These are phyloP conservation scores for Talaromyces islandicus DNA, from an alignment of 2,329 filamentous ascomycete species.

Conservation along the genomic window DNA sequence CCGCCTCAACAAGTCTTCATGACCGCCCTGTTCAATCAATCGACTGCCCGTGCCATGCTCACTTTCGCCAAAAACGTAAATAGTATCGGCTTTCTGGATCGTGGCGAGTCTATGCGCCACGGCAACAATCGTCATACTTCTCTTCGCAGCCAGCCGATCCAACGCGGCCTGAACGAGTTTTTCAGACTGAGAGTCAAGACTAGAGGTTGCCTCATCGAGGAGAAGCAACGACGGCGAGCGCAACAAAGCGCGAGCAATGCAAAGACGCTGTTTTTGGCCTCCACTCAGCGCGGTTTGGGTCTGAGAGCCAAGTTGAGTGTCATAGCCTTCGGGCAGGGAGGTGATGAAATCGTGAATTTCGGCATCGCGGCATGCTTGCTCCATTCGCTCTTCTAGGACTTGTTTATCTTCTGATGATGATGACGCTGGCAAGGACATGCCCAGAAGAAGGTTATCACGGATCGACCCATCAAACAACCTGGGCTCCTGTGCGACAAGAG, in stretches of 20 bases:
- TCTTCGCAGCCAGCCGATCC: conserved; percentile 55
- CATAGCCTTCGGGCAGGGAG: conserved; percentile 47
- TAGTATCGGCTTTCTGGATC: conserved; percentile 72
- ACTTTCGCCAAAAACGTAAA: conserved; percentile 69
- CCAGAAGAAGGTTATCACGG: conserved; percentile 44
- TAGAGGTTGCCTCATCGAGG: conserved; percentile 55
- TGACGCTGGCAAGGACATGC: conserved; percentile 60
- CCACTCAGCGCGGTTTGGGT: conserved; percentile 45
- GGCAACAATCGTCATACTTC: conserved; percentile 59
- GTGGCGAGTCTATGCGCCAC: conserved; percentile 74
- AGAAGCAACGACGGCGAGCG: conserved; percentile 48
- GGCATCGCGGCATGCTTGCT: conserved; percentile 45
- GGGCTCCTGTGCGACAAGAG: conserved; percentile 40
- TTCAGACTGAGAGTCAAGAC: conserved; percentile 61
- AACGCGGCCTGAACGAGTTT: conserved; percentile 63
- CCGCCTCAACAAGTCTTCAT: conserved; percentile 50
- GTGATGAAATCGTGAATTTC: conserved; percentile 50
- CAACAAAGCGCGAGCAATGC: conserved; percentile 51
- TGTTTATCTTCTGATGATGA: conserved; percentile 42
- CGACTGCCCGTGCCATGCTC: conserved; percentile 27
- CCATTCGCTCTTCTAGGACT: conserved; percentile 30
- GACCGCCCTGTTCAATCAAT: conserved; percentile 55
- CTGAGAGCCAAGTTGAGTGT: conserved; percentile 45
- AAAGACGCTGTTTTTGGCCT: conserved; percentile 52
- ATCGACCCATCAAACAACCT: conserved; percentile 41